Evolutionary conservation across 331 rosid genomes (phyloP), one percentile per base, ranked within the genome.

Genomic region (Acacia concinna): DNA sequence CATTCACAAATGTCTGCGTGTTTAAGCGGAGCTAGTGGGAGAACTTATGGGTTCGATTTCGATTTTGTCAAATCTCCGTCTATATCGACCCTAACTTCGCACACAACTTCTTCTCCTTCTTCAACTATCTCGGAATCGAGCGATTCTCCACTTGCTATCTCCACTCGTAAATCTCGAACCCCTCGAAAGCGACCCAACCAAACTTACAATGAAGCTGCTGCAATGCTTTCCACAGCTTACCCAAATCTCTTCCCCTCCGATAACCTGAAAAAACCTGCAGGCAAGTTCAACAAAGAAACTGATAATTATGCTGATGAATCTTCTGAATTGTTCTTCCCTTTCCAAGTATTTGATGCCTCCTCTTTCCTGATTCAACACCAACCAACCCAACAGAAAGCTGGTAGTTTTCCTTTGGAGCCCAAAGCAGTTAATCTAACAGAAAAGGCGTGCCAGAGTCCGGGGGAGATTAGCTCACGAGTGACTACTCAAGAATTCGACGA

Each of bases 121-220:
- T 93, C 99, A 9, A 96, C 98, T 3, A 87, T 96, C 62, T 93
- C 98, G 0, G 97, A 91, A 74, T 90, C 94, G 2, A 89, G 92
- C 87, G 90, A 90, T n/a, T 90, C 94, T 8, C 88, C 84, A 1
- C 83, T 91, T 1, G 80, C 92, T 52, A 88, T 96, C 82, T 87
- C 89, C 1, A 93, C 98, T 4, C 73, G 93, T 18, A 96, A 96
- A 76, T 88, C 91, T 12, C 73, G 99, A 69, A 91, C 98, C 10
- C 92, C 93, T 0, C 76, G 99, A 21, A 96, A 96, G 52, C 91
- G 99, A 8, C 99, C 99, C n/a, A 96, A 96, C 82, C 97, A 96
- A 81, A 96, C 87, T 25, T 96, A 91, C 89, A 93, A 91, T 46
- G 99, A 96, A 78, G 98, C 99, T 1, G 94, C 99, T 1, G 84